Evolutionary conservation across 768 basidiomycete species (phyloP).

Genomic region (Wakefieldia striispora): DNA sequence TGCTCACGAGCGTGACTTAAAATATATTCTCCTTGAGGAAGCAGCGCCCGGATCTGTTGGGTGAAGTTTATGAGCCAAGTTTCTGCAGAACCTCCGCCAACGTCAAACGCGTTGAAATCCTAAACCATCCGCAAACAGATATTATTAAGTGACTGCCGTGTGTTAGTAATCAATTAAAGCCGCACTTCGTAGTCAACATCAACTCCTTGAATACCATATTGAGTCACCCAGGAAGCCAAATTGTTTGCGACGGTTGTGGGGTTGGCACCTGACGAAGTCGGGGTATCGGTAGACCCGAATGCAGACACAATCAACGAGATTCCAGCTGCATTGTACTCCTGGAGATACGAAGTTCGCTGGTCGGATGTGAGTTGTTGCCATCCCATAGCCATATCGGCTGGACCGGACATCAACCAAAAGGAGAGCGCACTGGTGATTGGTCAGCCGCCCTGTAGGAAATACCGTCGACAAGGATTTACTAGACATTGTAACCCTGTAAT

Average conservation of each 20-base stretch:
- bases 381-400: slow-evolving; percentile 43
- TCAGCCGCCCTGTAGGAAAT: neutral
- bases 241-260: slow-evolving; percentile 38
- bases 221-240: slow-evolving; percentile 44
- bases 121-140: slow-evolving; percentile 13
- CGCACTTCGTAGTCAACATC: slow-evolving; percentile 51
- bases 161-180: neutral
- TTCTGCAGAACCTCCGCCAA: slow-evolving; percentile 46
- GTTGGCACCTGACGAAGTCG: slow-evolving; percentile 40
- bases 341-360: slow-evolving; percentile 42
- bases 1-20: slow-evolving; percentile 36
- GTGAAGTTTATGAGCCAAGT: slow-evolving; percentile 35
- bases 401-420: slow-evolving; percentile 40
- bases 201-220: slow-evolving; percentile 48
- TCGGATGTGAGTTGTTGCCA: slow-evolving; percentile 39
- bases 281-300: slow-evolving; percentile 42
- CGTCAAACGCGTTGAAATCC: slow-evolving; percentile 58
- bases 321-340: slow-evolving; percentile 52
- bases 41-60: slow-evolving; percentile 25
- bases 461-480: slow-evolving; percentile 11
- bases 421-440: slow-evolving; percentile 32
- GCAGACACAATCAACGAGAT: slow-evolving; percentile 55
- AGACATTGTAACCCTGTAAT: slow-evolving; percentile 34
- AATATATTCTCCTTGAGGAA: slow-evolving; percentile 33
- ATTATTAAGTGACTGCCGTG: neutral